Conservation (phyloP, 1,284 basidiomycete species). For the Taiwanofungus camphoratus region DNA sequence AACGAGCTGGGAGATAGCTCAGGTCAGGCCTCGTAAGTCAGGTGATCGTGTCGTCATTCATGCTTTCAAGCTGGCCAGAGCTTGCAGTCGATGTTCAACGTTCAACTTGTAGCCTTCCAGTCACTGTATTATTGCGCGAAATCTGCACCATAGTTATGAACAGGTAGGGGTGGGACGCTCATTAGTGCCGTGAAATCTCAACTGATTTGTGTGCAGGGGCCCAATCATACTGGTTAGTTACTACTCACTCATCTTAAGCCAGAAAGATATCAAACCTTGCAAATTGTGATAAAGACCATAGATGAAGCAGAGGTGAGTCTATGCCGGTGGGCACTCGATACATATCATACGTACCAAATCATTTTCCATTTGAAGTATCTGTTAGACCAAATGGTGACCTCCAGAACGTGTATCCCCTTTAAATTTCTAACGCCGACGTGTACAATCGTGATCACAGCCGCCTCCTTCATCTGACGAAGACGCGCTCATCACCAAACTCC, state of each 20-base stretch:
- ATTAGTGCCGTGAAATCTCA: too few species aligned
- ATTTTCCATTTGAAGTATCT: too few species aligned
- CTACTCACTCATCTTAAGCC: not conserved
- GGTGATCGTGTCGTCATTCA: too few species aligned
- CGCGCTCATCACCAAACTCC: constrained; percentile 32
- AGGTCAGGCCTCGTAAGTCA: too few species aligned
- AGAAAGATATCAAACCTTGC: not conserved
- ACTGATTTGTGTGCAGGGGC: too few species aligned
- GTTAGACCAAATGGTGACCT: constrained; percentile 34
- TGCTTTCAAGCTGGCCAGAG: too few species aligned
- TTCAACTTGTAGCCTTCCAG: too few species aligned
- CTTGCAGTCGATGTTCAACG: too few species aligned
- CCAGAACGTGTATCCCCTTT: not conserved
- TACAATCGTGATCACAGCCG: constrained; percentile 23
- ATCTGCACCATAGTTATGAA: too few species aligned
- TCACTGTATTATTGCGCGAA: too few species aligned
- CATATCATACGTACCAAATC: not conserved
- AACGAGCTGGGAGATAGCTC: too few species aligned
- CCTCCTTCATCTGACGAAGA: constrained; percentile 36
- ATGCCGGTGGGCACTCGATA: not conserved
- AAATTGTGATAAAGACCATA: constrained; percentile 30
- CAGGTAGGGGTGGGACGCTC: too few species aligned
- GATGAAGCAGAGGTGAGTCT: constrained; percentile 36
- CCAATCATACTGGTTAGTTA: constrained; percentile 13
- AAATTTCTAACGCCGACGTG: not conserved